Base-by-base conservation (phyloP, 1,139 yeast species). In the Sporopachydermia cereana region DNA sequence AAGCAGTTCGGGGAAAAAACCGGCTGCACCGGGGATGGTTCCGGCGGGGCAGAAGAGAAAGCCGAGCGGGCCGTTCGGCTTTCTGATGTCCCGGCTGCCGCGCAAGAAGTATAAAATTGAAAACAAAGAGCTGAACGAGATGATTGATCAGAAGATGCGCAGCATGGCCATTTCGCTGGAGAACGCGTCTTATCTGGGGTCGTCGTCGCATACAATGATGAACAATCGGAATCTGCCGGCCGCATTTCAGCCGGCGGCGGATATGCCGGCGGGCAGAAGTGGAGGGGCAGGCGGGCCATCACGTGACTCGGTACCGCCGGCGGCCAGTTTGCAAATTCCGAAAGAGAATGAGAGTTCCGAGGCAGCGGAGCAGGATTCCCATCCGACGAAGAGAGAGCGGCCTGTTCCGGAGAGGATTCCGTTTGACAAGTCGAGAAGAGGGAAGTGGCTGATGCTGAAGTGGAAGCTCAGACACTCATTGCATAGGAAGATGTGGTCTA, bases 51-150 rank as follows among this genome's bases (percentile, higher is more conserved):
- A 7, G 12, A 25, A 14, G 12, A 25, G 14, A 25, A 7, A 14
- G 29, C 29, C 7, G 14, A 7, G 12, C 14, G n/a, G n/a, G n/a
- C 14, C 30, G 14, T 12, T 12, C 30, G n/a, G n/a, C 14, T 27
- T 27, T n/a, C 22, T 34, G 39, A 7, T 12, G 22, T 34, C 39
- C 9, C n/a, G 18, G 22, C 5, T 34, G 39, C 39, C 39, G 22
- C 5, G 39, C 12, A 5, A 21, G 22, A 34, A 34, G n/a, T 34
- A 34, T n/a, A 5, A n/a, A 7, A 34, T 34, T 12, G 39, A 34
- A 20, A 34, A 34, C 39, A 34, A 34, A 20, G 39, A 34, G 39
- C 22, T 34, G 39, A 34, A 34, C 17, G 12, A 34, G 22, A 34
- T 34, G 39, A 34, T 34, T 9, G 5, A 5, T 7, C 18, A 21